A percentile compares a stretch with the other conserved stretches of the same genome.
Evolutionary conservation across 352 stramenopile genomes (phyloP).

Genomic region (Globisporangium canariense): DNA sequence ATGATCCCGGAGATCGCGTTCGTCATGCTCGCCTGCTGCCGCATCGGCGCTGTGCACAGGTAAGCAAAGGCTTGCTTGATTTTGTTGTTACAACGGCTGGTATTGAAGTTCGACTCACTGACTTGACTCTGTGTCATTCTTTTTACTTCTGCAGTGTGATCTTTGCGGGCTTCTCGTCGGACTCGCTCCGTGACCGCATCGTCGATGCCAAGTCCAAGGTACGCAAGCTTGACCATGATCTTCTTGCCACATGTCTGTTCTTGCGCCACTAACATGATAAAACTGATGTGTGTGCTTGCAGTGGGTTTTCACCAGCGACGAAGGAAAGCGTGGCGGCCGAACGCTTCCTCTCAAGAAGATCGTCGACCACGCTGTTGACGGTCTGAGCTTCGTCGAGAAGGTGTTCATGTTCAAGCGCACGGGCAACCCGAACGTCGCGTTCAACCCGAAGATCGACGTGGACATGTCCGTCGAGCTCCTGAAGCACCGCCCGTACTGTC

Average conservation of each 20-base stretch:
- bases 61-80: background rate
- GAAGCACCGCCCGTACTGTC: constrained; percentile 92
- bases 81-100: background rate
- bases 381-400: constrained; percentile 89
- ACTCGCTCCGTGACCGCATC: constrained; percentile 94
- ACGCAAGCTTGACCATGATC: background rate
- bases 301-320: constrained; percentile 94
- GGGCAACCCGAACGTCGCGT: constrained; percentile 61
- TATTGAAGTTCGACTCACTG: background rate
- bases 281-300: constrained; percentile 10
- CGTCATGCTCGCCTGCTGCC: constrained; percentile 97
- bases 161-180: constrained; percentile 95
- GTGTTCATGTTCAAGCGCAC: constrained; percentile 95
- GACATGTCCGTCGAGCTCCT: constrained; percentile 91
- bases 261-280: background rate
- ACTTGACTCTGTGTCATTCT: background rate
- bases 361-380: constrained; percentile 90
- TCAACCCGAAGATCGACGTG: constrained; percentile 87
- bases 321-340: constrained; percentile 91
- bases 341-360: constrained; percentile 95
- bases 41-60: constrained; percentile 95
- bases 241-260: background rate
- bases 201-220: constrained; percentile 71
- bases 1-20: constrained; percentile 98
- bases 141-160: constrained; percentile 78